Conservation (phyloP, 1,139 yeast genomes). For the Candida albicans region DNA sequence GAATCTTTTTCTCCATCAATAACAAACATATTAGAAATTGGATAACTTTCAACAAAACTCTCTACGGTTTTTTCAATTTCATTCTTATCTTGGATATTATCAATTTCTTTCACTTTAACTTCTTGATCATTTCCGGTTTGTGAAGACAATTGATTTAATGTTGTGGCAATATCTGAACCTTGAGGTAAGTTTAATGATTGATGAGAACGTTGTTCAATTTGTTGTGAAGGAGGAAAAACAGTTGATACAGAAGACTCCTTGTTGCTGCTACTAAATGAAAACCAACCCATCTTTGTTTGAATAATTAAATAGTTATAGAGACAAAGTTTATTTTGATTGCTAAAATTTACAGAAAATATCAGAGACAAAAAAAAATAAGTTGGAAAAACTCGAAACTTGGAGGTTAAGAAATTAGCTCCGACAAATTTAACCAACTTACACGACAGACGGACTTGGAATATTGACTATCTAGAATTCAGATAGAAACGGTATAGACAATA, state of each 20-base stretch:
- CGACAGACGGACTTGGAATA: too few species aligned
- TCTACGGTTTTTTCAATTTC: slow-evolving; percentile 16
- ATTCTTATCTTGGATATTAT: slow-evolving; percentile 1
- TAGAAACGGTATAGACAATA: too few species aligned
- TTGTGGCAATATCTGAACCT: slow-evolving; percentile 37
- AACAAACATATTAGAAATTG: slow-evolving; percentile 34
- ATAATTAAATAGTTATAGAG: not conserved
- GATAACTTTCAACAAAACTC: slow-evolving; percentile 22
- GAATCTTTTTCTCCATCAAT: slow-evolving; percentile 47
- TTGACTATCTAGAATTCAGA: too few species aligned
- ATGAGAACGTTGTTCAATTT: slow-evolving; percentile 40
- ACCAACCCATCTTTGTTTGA: slow-evolving; percentile 14
- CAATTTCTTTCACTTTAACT: slow-evolving; percentile 8
- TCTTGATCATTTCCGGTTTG: slow-evolving; percentile 1
- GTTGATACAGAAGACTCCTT: slow-evolving; percentile 4
- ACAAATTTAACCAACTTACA: too few species aligned
- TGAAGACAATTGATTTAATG: slow-evolving; percentile 28
- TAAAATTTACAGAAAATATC: too few species aligned
- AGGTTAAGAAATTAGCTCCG: too few species aligned
- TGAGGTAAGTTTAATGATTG: slow-evolving; percentile 23
- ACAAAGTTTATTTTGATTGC: too few species aligned
- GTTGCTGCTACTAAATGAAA: slow-evolving; percentile 11
- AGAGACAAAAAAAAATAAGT: too few species aligned
- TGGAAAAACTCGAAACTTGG: too few species aligned
- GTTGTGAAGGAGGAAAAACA: slow-evolving; percentile 16